Percentiles rank a stretch among this genome's conserved stretches.
Conservation (phyloP, 169 alveolate species). For the Miamiensis avidus region DNA sequence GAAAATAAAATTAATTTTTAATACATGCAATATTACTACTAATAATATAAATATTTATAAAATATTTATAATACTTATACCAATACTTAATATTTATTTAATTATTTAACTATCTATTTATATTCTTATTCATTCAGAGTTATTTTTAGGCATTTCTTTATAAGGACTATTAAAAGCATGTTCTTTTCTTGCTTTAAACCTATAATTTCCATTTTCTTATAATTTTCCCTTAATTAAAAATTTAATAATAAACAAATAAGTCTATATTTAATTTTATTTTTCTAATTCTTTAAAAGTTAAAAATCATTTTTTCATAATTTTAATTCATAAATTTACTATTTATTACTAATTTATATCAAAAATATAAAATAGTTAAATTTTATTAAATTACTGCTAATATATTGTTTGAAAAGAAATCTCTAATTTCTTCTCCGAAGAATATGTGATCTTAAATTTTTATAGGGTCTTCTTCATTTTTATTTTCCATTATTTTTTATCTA, state of each 20-base stretch:
- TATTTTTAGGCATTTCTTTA: not conserved
- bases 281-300: too few relatives aligned
- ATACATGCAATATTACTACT: too few relatives aligned
- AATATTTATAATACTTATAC: too few relatives aligned
- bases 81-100: too few relatives aligned
- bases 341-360: too few relatives aligned
- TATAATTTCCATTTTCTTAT: slow-evolving; percentile 59
- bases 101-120: too few relatives aligned
- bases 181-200: slow-evolving; percentile 64
- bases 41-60: too few relatives aligned
- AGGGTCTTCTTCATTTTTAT: slow-evolving; percentile 48
- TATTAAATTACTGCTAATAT: slow-evolving; percentile 20
- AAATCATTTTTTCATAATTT: too few relatives aligned
- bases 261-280: not conserved
- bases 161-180: slow-evolving; percentile 36
- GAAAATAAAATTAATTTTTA: too few relatives aligned
- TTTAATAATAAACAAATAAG: not conserved
- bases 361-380: not conserved
- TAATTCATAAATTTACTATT: too few relatives aligned
- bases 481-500: slow-evolving; percentile 49
- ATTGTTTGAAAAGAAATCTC: slow-evolving; percentile 40
- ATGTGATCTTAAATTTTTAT: slow-evolving; percentile 48
- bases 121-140: too few relatives aligned
- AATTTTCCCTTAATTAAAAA: slow-evolving; percentile 35
- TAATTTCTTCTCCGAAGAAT: slow-evolving; percentile 55